Evolutionary conservation across 2,329 filamentous ascomycete species (phyloP), one percentile per base, ranked within the genome.

Genomic region (Trichoderma koningii): DNA sequence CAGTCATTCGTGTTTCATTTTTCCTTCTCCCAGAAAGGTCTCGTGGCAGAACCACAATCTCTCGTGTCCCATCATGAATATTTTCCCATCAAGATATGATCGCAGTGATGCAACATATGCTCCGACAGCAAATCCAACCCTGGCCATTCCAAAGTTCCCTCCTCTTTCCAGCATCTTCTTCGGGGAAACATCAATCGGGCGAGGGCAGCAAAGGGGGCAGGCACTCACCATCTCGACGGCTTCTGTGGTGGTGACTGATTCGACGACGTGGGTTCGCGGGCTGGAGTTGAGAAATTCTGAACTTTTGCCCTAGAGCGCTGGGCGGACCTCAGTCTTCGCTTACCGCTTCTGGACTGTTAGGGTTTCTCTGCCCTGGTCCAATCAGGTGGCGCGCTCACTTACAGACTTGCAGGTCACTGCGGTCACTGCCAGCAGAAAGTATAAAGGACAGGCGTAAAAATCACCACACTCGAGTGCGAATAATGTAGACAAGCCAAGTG

Each of bases 181-280:
- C 14, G 2, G 21, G 21, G 3, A 55, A 53, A 28, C 45, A 48
- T 55, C 47, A 59, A 56, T 28, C 48, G 42, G 68, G 69, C 34
- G 34, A 38, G 12, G 12, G 34, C 21, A 38, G 34, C 34, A 38
- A 10, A 38, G 66, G 66, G 68, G 70, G 64, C 67, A 66, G 70
- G 68, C 70, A 82, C 80, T 79, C 80, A 86, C 83, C 83, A 86
- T 86, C 80, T 84, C 81, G 80, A 78, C 80, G 80, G 78, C 74
- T 77, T 80, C 79, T 77, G 76, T 77, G 77, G 80, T 79, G 77
- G 78, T 82, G 81, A 81, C 79, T 80, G 80, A 78, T 79, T 83
- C 82, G 81, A 78, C 79, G 79, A 79, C 78, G 80, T 81, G 77
- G 76, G 76, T 78, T 77, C 76, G 77, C 76, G 76, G 77, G 76